Conservation (phyloP, 2,329 filamentous ascomycete genomes). For the Penicillium sp. region DNA sequence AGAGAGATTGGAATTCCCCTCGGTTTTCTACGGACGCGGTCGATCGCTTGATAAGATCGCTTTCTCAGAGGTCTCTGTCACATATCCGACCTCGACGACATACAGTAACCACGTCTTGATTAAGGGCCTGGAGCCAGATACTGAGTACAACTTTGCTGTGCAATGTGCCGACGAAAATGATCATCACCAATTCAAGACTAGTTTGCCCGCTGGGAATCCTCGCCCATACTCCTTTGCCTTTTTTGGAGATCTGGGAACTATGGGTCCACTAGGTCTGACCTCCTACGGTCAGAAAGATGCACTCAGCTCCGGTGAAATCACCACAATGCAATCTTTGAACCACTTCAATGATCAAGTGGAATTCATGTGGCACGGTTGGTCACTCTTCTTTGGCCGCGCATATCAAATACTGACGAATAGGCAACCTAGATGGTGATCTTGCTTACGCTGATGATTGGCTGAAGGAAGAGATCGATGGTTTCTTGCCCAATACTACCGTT, state of each 20-base stretch:
- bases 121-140: conserved; percentile 19
- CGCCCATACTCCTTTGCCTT: conserved; percentile 21
- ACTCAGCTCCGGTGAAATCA: conserved; percentile 5
- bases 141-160: conserved; percentile 25
- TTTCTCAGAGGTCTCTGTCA: conserved; percentile 10
- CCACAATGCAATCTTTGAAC: conserved; percentile 9
- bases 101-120: conserved; percentile 25
- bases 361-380: conserved; percentile 8
- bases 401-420: not conserved
- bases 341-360: conserved; percentile 4
- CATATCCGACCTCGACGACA: conserved; percentile 14
- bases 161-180: conserved; percentile 8
- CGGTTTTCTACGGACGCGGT: conserved; percentile 30
- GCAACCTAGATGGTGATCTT: conserved; percentile 11
- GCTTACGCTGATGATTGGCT: conserved; percentile 18
- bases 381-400: not conserved
- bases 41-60: conserved; percentile 20
- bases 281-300: conserved; percentile 3
- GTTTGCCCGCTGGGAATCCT: conserved; percentile 16
- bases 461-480: conserved; percentile 13
- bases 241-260: conserved; percentile 7
- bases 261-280: conserved; percentile 9
- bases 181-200: conserved; percentile 22
- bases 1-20: conserved; percentile 24
- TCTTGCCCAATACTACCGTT: conserved; percentile 13